Evolutionary conservation across 495 filamentous ascomycete genomes (phyloP), one percentile per base, ranked within the genome.

Genomic region (Xylaria telfairii): DNA sequence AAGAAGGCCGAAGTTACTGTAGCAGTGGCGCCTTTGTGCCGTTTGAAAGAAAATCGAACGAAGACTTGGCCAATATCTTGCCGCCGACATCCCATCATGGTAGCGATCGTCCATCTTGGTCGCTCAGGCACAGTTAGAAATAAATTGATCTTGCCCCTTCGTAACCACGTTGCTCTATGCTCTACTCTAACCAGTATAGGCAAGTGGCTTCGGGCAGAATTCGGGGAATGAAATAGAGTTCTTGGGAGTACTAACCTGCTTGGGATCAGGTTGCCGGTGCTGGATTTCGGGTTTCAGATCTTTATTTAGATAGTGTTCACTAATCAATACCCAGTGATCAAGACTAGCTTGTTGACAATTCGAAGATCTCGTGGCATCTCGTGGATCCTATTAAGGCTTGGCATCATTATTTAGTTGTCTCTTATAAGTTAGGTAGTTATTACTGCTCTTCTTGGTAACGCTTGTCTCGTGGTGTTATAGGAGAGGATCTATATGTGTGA

Each of bases 211-310:
- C 24, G 6, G 47, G n/a, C 13, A n/a, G 1, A 49, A 2, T 13
- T 19, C 17, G 32, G 34, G 19, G 54, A n/a, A 57, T 57, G 54
- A 15, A 19, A n/a, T n/a, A n/a, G n/a, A n/a, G n/a, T 30, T 32
- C 8, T 37, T 32, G 56, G 5, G 21, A 59, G 10, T 37, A 59
- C 56, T 59, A 59, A 59, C 56, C 56, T 59, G 1, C 56, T 59
- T 59, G 56, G 56, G 56, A 37, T 21, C 32, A 7, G 56, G 21
- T 59, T 59, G 3, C 56, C 30, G 19, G 32, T 37, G 32, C 32
- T 37, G 54, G 54, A 21, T 37, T 21, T 59, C 19, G 17, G 37
- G 56, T 65, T 65, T 65, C 44, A 65, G 42, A 51, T 65, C 62
- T 37, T 65, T 65, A 65, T 32, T 65, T 65, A 65, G 44, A 51